phyloP scores from a whole-genome alignment of 352 stramenopile species.

The Thalassiosira livingstoniorum region DNA sequence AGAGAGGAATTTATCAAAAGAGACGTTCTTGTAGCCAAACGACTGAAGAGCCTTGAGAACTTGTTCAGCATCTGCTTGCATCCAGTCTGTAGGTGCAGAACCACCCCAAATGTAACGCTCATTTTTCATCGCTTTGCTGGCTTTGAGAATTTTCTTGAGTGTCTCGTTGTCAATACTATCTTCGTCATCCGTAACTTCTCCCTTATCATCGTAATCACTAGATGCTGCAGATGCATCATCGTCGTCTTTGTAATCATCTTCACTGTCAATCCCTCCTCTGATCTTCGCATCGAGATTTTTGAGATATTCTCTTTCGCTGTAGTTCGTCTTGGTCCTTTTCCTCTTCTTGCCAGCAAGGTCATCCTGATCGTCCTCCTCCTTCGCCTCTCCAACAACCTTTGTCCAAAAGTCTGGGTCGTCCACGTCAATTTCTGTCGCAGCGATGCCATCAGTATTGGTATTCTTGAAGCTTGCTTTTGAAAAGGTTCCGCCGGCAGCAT shows the following conservation, averaged over 20 bases:
- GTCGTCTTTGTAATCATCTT: conserved; percentile 40
- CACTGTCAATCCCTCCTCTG: conserved; percentile 22
- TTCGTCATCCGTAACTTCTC: conserved; percentile 41
- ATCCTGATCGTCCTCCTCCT: conserved; percentile 61
- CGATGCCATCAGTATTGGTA: conserved; percentile 44
- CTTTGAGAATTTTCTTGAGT: conserved; percentile 47
- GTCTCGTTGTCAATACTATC: conserved; percentile 45
- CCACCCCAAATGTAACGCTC: conserved; percentile 77
- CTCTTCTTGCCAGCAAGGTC: conserved; percentile 66
- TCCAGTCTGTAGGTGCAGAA: conserved; percentile 65
- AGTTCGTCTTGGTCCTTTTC: conserved; percentile 70
- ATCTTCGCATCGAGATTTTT: conserved; percentile 62
- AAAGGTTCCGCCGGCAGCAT: conserved; percentile 83
- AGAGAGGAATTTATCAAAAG: conserved; percentile 56
- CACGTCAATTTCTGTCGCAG: conserved; percentile 71
- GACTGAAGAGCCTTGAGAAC: conserved; percentile 64
- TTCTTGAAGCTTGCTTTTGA: conserved; percentile 85
- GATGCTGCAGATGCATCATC: conserved; percentile 34
- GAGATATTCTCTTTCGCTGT: conserved; percentile 73
- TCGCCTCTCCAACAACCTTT: conserved; percentile 78
- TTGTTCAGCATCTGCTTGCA: conserved; percentile 64
- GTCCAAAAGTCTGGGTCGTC: conserved; percentile 86
- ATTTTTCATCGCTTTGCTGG: conserved; percentile 50
- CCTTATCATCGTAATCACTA: conserved; percentile 42
- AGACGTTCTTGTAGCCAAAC: conserved; percentile 73